phyloP scores from a whole-genome alignment of 495 filamentous ascomycete species.

The Penicillium ochrochloron region DNA sequence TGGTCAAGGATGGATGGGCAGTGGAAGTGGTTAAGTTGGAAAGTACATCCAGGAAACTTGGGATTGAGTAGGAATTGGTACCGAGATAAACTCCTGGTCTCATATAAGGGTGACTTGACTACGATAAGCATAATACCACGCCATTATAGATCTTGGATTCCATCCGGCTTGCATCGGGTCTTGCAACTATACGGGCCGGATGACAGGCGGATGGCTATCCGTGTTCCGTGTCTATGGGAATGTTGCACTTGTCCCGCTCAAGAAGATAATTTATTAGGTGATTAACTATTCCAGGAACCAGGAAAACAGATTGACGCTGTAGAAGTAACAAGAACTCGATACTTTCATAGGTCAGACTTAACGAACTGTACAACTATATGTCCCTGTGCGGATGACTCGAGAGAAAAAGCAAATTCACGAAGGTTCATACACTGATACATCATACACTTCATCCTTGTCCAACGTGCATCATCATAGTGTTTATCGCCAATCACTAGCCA shows the following conservation, averaged over 20 bases:
- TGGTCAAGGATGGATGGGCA: neutral
- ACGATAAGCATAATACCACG: conserved; percentile 8
- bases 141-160: conserved; percentile 13
- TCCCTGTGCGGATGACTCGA: neutral
- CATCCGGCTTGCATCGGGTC: conserved; percentile 28
- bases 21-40: neutral
- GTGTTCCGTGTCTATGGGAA: conserved; percentile 19
- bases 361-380: neutral
- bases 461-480: neutral
- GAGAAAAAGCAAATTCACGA: neutral
- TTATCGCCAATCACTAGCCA: neutral
- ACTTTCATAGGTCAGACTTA: neutral
- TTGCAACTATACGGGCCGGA: conserved; percentile 34
- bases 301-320: neutral
- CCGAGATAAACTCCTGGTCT: neutral
- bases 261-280: neutral
- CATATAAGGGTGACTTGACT: conserved; percentile 3
- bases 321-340: neutral
- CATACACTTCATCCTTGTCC: neutral
- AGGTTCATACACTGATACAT: neutral
- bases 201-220: conserved; percentile 28
- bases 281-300: neutral
- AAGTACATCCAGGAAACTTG: neutral
- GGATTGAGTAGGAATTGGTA: neutral
- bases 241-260: neutral